Evolutionary conservation across 768 basidiomycete genomes (phyloP), one percentile per base, ranked within the genome.

Genomic region (Amanita exitialis): DNA sequence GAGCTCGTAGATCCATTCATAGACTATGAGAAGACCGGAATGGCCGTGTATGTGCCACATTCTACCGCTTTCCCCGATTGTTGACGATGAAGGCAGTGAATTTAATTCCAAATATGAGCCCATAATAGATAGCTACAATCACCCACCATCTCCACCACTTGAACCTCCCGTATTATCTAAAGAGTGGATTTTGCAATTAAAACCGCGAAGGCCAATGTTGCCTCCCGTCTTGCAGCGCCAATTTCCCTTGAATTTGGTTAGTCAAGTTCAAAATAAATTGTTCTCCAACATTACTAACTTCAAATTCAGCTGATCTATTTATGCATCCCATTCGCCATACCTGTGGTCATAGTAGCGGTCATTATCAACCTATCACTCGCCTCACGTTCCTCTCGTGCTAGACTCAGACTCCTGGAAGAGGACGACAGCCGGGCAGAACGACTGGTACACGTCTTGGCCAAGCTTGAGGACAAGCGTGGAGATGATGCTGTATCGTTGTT

Each of bases 191-290:
- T 66, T 66, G 39, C 65, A 57, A 18, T 53, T 73, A 10, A 71
- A 68, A 47, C 66, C 70, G 4, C 57, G 58, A 4, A 62, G 61
- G 4, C 75, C 76, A 4, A 57, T 78, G 2, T 57, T 90, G 2
- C 83, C 85, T 0, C 83, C 87, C 1, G 61, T 64, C 34, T 67
- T 85, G 0, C 78, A 80, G 53, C 67, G 76, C 34, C 62, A 65
- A 1, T 88, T 88, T 54, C 90, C 89, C 2, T 64, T 79, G 48
- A 92, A 90, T 59, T 47, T 90, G 15, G 84, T 21, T 18, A 16
- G 3, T 35, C 7, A 15, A 12, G 4, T 27, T 23, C 4, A 15
- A 6, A 30, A 30, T 15, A 12, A 10, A 32, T 7, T 3, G 32
- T 25, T 25, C n/a, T 8, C 9, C 7, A 23, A 25, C 3, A 10